Percentiles rank a stretch among this genome's conserved stretches.
Evolutionary conservation across 1,284 basidiomycete genomes (phyloP).

Genomic region (Lentinus polychrous): DNA sequence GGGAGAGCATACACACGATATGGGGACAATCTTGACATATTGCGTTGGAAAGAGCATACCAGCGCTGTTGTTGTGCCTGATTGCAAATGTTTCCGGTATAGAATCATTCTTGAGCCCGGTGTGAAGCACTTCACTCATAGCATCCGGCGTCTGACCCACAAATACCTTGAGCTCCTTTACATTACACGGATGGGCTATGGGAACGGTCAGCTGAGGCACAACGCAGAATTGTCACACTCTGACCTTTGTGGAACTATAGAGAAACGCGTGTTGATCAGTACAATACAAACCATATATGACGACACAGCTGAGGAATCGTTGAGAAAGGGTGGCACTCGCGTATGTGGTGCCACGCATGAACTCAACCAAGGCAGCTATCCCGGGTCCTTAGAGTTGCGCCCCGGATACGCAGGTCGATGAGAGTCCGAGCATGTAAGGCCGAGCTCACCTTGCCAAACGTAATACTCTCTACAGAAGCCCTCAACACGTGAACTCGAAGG

Average conservation of each 20-base stretch:
- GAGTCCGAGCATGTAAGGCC: too few species aligned
- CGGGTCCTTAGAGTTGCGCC: too few species aligned
- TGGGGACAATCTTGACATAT: constrained; percentile 66
- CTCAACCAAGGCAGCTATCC: too few species aligned
- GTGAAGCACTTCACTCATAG: constrained; percentile 57
- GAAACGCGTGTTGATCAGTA: not conserved
- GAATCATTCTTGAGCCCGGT: constrained; percentile 58
- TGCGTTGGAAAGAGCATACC: constrained; percentile 55
- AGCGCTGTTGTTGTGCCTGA: constrained; percentile 46
- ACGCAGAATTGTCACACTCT: constrained; percentile 20
- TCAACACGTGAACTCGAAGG: not conserved
- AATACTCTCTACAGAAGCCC: constrained; percentile 45
- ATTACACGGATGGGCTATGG: constrained; percentile 68
- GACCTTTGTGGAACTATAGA: constrained; percentile 50
- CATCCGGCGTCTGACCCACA: constrained; percentile 54
- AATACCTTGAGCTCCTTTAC: constrained; percentile 75
- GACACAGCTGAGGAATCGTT: too few species aligned
- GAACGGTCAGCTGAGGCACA: constrained; percentile 1
- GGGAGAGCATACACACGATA: constrained; percentile 45
- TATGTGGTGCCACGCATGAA: too few species aligned
- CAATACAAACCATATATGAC: not conserved
- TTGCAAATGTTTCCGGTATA: constrained; percentile 52
- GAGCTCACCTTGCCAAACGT: constrained; percentile 71
- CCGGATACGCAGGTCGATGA: too few species aligned
- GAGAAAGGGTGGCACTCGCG: too few species aligned